Evolutionary conservation across 2,329 filamentous ascomycete species (phyloP).

Genomic region (Penicillium decumbens): DNA sequence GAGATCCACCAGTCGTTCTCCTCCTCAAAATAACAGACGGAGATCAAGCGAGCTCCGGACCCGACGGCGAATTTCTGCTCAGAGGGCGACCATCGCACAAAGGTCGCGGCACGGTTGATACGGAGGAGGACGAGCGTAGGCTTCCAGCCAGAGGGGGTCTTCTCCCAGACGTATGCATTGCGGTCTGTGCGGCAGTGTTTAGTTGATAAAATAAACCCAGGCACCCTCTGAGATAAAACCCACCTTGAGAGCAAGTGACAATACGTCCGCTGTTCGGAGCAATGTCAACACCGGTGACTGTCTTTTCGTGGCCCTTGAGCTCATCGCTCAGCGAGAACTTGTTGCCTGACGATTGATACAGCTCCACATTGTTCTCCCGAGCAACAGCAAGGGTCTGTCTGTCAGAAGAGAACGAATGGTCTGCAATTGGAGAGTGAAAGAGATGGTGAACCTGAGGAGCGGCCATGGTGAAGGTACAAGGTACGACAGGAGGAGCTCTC

Average conservation of each 20-base stretch:
- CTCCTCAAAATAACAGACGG: conserved; percentile 97
- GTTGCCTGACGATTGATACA: conserved; percentile 70
- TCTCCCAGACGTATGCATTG: conserved; percentile 97
- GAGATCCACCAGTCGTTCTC: conserved; percentile 99
- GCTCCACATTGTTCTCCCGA: conserved; percentile 82
- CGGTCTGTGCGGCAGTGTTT: conserved; percentile 59
- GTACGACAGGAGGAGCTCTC: conserved; percentile 92
- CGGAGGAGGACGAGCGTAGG: conserved; percentile 93
- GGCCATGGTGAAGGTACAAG: conserved; percentile 57
- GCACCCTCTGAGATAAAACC: not conserved
- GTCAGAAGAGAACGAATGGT: conserved; percentile 97
- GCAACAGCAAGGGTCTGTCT: conserved; percentile 83
- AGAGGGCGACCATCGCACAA: conserved; percentile 93
- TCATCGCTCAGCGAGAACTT: conserved; percentile 84
- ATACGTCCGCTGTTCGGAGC: conserved; percentile 86
- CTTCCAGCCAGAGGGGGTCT: conserved; percentile 87
- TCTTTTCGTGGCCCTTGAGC: conserved; percentile 95
- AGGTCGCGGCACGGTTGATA: conserved; percentile 94
- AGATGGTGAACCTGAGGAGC: conserved; percentile 90
- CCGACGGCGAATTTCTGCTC: conserved; percentile 98
- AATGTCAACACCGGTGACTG: conserved; percentile 92
- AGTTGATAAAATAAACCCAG: not conserved
- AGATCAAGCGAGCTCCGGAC: conserved; percentile 90
- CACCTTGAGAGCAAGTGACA: conserved; percentile 94
- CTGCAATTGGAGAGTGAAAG: conserved; percentile 92